Percentiles rank a stretch among this genome's conserved stretches.
These are phyloP conservation scores for Hyaloscypha hepaticicola DNA, from an alignment of 495 filamentous ascomycete genomes.

Conservation along the genomic window DNA sequence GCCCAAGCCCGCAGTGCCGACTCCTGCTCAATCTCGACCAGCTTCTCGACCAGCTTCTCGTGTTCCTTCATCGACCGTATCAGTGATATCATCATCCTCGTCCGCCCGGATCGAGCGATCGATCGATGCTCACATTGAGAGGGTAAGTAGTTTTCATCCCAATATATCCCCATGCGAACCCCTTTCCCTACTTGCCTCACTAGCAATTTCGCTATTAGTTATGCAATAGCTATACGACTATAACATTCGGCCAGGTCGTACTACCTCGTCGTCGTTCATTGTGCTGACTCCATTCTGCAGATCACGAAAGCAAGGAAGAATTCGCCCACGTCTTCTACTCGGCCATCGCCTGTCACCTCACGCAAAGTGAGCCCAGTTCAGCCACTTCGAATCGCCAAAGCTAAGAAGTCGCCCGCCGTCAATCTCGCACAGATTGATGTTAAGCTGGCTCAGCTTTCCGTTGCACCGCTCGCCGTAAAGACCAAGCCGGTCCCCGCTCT, in stretches of 20 bases:
- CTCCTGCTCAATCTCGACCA: background rate
- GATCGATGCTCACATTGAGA: background rate
- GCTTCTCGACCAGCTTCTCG: background rate
- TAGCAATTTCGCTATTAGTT: background rate
- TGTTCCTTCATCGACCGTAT: background rate
- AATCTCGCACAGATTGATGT: background rate
- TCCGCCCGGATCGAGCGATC: background rate
- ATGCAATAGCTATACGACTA: no score
- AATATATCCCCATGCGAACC: background rate
- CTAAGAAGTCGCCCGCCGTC: conserved; percentile 1
- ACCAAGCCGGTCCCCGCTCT: background rate
- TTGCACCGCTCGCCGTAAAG: background rate
- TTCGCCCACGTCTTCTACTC: background rate
- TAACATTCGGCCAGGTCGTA: no score
- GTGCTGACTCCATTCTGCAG: no score
- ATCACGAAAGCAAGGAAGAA: no score
- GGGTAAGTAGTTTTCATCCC: background rate
- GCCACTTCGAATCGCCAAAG: background rate
- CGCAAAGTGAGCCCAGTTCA: background rate
- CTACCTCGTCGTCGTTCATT: no score
- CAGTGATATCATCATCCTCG: background rate
- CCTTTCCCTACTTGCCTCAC: background rate
- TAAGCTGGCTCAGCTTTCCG: background rate
- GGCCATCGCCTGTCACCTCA: background rate
- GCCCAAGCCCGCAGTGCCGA: background rate